phyloP scores from a whole-genome alignment of 257 asterid genomes.

The Avicennia marina region DNA sequence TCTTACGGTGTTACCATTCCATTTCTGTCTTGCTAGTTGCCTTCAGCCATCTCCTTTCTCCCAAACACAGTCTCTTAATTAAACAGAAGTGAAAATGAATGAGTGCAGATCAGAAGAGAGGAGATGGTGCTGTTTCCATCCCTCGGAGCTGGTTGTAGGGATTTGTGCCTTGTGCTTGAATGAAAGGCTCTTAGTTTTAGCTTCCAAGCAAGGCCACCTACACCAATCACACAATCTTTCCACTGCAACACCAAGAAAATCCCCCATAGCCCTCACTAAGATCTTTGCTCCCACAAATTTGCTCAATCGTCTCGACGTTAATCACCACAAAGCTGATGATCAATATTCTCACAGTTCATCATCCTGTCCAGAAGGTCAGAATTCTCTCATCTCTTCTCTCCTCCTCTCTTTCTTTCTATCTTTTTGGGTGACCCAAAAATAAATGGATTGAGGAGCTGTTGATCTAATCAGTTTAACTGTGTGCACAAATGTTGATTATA shows the following conservation, averaged over 20 bases:
- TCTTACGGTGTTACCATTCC: conserved; percentile 2
- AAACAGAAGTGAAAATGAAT: conserved; percentile 16
- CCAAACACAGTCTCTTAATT: background rate
- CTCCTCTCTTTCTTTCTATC: background rate
- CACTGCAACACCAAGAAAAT: background rate
- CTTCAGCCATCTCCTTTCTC: background rate
- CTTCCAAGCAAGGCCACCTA: conserved; percentile 36
- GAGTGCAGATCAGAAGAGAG: conserved; percentile 29
- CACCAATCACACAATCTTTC: conserved; percentile 12
- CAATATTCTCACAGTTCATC: conserved; percentile 29
- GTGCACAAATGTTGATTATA: no score
- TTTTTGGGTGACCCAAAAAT: no score
- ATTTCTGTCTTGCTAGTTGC: background rate
- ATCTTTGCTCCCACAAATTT: conserved; percentile 56
- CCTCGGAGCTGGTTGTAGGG: conserved; percentile 56
- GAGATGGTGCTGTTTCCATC: conserved; percentile 57
- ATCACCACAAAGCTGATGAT: conserved; percentile 33
- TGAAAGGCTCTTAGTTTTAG: conserved; percentile 60
- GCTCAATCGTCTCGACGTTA: conserved; percentile 41
- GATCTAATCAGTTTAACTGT: no score
- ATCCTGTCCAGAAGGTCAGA: conserved; percentile 59
- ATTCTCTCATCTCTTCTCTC: background rate
- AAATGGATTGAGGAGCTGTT: background rate
- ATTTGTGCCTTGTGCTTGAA: conserved; percentile 78
- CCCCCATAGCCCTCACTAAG: conserved; percentile 36